These are phyloP conservation scores for Ilex paraguariensis DNA, from an alignment of 305 asterid genomes.

Conservation along the genomic window DNA sequence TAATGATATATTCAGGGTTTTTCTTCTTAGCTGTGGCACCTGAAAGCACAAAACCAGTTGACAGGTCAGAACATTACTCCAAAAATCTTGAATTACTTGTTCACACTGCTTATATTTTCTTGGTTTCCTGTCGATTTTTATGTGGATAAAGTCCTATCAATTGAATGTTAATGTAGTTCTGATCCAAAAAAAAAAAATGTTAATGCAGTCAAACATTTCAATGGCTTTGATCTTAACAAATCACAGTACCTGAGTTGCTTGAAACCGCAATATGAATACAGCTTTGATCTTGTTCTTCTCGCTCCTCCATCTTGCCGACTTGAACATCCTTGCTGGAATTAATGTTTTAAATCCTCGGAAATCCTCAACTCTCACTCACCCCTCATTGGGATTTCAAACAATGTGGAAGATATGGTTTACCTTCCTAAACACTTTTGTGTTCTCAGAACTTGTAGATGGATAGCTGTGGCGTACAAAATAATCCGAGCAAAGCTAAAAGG, in stretches of 20 bases:
- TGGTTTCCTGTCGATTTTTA: too few species aligned
- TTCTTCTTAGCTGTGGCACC: constrained; percentile 88
- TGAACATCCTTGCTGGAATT: constrained; percentile 54
- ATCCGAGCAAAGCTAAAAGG: too few species aligned
- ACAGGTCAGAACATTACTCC: constrained; percentile 17
- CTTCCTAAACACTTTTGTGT: too few species aligned
- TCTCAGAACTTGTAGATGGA: too few species aligned
- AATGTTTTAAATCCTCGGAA: neutral
- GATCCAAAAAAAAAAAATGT: too few species aligned
- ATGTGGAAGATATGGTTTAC: too few species aligned
- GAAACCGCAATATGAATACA: constrained; percentile 80
- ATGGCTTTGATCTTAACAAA: neutral
- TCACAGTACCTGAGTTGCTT: constrained; percentile 72
- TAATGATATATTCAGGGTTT: constrained; percentile 69
- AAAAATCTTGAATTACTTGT: constrained; percentile 9
- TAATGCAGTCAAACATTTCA: too few species aligned
- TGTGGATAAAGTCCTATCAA: too few species aligned
- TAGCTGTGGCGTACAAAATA: too few species aligned
- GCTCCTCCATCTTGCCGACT: constrained; percentile 43
- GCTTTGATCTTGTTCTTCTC: constrained; percentile 74
- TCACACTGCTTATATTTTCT: constrained; percentile 1
- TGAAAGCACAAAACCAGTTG: constrained; percentile 24
- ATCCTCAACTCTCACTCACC: too few species aligned
- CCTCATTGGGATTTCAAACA: too few species aligned
- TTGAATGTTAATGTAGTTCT: too few species aligned